Percentiles rank a stretch among this genome's conserved stretches.
Conservation (phyloP, 805 yeast genomes). For the Novakomyces olei region DNA sequence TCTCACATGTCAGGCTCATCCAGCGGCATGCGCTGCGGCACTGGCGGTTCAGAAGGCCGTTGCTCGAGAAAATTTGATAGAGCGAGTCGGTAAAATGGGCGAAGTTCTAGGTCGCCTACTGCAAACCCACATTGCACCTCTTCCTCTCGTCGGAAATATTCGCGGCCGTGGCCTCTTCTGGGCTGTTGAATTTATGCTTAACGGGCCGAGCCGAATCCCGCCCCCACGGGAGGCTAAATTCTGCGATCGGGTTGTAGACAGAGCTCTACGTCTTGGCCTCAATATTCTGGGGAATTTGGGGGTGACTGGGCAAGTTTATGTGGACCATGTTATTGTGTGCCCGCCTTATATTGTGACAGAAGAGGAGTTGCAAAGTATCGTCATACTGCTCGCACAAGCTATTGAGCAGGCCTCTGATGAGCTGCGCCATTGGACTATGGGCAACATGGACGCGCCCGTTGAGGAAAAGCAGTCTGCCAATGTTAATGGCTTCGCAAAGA, state of each 20-base stretch:
- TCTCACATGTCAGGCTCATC: slow-evolving; percentile 31
- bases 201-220: slow-evolving; percentile 28
- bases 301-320: background rate
- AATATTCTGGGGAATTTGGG: background rate
- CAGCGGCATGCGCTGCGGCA: slow-evolving; percentile 26
- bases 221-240: slow-evolving; percentile 3
- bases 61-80: background rate
- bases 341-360: slow-evolving; percentile 1
- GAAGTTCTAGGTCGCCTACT: slow-evolving; percentile 12
- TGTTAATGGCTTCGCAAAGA: too few relatives aligned
- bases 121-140: slow-evolving; percentile 17
- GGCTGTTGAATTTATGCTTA: slow-evolving; percentile 34
- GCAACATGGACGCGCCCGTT: too few relatives aligned
- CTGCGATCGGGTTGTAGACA: background rate
- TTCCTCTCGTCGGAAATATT: slow-evolving; percentile 29
- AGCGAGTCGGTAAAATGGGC: background rate
- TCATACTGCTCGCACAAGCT: too few relatives aligned
- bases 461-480: too few relatives aligned
- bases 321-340: background rate
- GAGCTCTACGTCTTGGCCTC: background rate
- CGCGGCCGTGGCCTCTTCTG: slow-evolving; percentile 44
- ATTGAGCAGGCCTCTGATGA: too few relatives aligned
- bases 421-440: too few relatives aligned
- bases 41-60: slow-evolving; percentile 25
- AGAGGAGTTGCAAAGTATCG: too few relatives aligned